Evolutionary conservation across 805 yeast genomes (phyloP).

Genomic region (Metschnikowia dekortorum): DNA sequence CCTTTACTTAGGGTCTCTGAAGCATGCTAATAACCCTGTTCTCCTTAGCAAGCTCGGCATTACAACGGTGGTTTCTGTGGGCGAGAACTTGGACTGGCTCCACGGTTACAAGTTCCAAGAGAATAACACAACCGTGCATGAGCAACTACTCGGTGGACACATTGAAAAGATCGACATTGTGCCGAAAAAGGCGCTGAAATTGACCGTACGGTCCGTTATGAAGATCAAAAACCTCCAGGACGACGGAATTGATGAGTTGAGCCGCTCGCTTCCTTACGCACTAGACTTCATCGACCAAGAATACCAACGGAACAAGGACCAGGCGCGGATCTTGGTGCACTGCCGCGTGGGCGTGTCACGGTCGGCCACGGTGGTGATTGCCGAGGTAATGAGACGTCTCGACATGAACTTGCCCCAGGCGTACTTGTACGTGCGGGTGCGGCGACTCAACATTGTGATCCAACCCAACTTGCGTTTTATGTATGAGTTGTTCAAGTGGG

Average conservation of each 20-base stretch:
- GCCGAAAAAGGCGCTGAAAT: conserved; percentile 15
- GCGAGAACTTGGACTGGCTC: conserved; percentile 72
- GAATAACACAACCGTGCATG: conserved; percentile 20
- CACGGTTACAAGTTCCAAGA: conserved; percentile 26
- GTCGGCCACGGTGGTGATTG: conserved; percentile 92
- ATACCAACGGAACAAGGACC: conserved; percentile 6
- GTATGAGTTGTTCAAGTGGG: conserved; percentile 67
- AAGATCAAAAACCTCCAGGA: conserved; percentile 74
- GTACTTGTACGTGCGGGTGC: conserved; percentile 80
- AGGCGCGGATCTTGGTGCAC: conserved; percentile 57
- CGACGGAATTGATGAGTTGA: conserved; percentile 82
- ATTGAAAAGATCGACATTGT: conserved; percentile 28
- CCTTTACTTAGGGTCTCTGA: conserved; percentile 77
- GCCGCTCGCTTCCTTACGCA: conserved; percentile 57
- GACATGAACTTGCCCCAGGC: conserved; percentile 69
- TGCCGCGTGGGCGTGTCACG: conserved; percentile 95
- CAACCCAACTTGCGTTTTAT: conserved; percentile 90
- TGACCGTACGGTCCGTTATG: conserved; percentile 46
- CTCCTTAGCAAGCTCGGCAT: conserved; percentile 65
- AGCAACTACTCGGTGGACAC: conserved; percentile 25
- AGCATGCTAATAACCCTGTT: conserved; percentile 71
- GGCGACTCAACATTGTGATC: conserved; percentile 85
- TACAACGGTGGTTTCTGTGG: conserved; percentile 75
- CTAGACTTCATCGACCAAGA: conserved; percentile 57
- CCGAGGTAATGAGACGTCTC: conserved; percentile 83